Conservation (phyloP, 306 rosid genomes). For the Alnus rubra region DNA sequence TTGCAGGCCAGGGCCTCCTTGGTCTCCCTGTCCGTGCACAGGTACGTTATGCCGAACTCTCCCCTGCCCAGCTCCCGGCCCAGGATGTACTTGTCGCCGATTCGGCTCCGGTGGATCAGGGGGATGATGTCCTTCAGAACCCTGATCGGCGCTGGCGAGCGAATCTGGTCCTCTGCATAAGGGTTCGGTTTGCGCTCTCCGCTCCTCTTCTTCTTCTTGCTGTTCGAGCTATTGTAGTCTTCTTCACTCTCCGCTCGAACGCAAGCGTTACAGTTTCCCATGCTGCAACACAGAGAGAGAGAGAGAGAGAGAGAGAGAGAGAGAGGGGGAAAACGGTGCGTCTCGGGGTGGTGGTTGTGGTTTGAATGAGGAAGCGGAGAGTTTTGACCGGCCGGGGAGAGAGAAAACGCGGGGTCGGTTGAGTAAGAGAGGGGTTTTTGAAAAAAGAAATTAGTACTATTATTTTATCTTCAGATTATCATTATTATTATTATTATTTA, state of each 20-base stretch:
- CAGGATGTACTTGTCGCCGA: slow-evolving; percentile 78
- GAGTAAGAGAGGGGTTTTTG: slow-evolving; percentile 25
- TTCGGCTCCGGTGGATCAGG: slow-evolving; percentile 65
- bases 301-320: neutral
- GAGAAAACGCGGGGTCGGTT: slow-evolving; percentile 42
- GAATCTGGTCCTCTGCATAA: slow-evolving; percentile 41
- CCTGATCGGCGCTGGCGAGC: slow-evolving; percentile 72
- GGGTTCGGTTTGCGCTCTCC: slow-evolving; percentile 51
- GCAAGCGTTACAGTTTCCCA: slow-evolving; percentile 91
- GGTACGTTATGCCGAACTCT: slow-evolving; percentile 93
- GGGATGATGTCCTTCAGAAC: slow-evolving; percentile 83
- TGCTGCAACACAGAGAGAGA: slow-evolving; percentile 8
- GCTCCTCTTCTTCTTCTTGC: slow-evolving; percentile 38
- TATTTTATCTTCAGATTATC: neutral
- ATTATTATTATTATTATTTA: neutral
- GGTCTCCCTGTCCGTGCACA: slow-evolving; percentile 86
- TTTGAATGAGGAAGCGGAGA: slow-evolving; percentile 1
- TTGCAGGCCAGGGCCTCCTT: slow-evolving; percentile 87
- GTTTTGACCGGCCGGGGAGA: slow-evolving; percentile 15
- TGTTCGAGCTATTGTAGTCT: slow-evolving; percentile 21
- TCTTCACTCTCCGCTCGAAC: slow-evolving; percentile 46
- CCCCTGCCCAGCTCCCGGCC: slow-evolving; percentile 97
- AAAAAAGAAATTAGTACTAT: slow-evolving; percentile 3
- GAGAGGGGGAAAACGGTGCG: neutral
- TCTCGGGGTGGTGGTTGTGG: neutral